These are phyloP conservation scores for Aspergillus pseudonomiae DNA, from an alignment of 2,329 filamentous ascomycete genomes.

Conservation along the genomic window DNA sequence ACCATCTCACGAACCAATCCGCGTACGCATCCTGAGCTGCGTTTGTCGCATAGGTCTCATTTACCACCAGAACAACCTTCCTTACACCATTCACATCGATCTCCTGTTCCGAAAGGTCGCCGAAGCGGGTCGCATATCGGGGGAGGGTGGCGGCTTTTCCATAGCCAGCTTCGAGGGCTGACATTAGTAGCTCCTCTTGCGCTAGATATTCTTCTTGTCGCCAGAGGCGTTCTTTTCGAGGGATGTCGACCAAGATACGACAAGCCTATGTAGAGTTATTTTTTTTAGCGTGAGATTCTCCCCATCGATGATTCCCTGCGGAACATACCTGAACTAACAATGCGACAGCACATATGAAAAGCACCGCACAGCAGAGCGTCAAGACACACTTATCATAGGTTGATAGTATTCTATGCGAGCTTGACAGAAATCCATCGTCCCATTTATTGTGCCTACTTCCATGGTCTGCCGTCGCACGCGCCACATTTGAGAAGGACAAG, in stretches of 20 bases:
- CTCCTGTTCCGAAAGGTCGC: conserved; percentile 4
- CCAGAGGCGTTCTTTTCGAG: background rate
- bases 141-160: background rate
- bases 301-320: too few species aligned
- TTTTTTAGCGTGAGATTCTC: background rate
- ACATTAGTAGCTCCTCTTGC: background rate
- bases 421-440: background rate
- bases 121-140: conserved; percentile 8
- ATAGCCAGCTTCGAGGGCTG: background rate
- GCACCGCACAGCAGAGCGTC: background rate
- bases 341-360: background rate
- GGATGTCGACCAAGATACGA: background rate
- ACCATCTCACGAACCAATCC: conserved; percentile 12
- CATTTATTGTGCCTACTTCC: background rate
- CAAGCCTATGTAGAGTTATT: background rate
- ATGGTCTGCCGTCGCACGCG: background rate
- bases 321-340: background rate
- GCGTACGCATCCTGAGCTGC: conserved; percentile 7
- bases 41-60: background rate
- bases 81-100: background rate
- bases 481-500: background rate
- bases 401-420: background rate
- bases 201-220: background rate
- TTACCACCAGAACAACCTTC: conserved; percentile 11
- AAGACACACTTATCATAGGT: background rate